Base-by-base conservation (phyloP, 768 basidiomycete species). In the Dacryopinax spathularia region DNA sequence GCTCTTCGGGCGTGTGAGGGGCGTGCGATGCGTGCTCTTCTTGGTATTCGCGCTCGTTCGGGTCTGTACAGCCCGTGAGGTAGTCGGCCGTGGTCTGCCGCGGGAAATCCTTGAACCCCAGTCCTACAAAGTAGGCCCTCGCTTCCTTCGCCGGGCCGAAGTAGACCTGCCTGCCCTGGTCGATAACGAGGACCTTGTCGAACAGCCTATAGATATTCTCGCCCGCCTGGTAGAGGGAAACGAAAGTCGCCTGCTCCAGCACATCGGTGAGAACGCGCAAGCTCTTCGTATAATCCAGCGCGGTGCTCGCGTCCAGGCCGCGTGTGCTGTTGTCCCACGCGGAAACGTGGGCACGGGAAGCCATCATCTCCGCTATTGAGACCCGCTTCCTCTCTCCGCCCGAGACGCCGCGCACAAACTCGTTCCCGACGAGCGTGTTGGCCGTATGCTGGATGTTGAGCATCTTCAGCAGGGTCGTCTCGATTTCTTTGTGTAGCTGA, bases 381-480 rank as follows among this genome's bases (percentile, higher is more conserved):
- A 70, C 71, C 16, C 69, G 66, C 44, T 72, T 73, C 64, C 72
- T 67, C 69, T 78, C 76, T 59, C 78, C 78, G 39, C 77, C 77
- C 20, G 76, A 77, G 0, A 78, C 76, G 67, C 77, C 78, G 62
- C 79, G 78, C 10, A 92, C 80, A 33, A 82, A 80, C 18, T 84
- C 87, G 75, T 92, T 82, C 5, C 92, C 92, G 48, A 94, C 79
- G 61, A 81, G 80, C 0, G 89, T 92, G 63, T 85, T 79, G 70
- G 80, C 79, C 1, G 81, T 84, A 69, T 89, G 88, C 2, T 77
- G 76, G 67, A 95, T 79, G 13, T 91, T 91, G 68, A 92, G 90
- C 33, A 89, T 79, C 0, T 84, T 83, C 70, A 79, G 76, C 22
- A 85, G 72, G 1, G 86, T 75, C 59, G 87, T 83, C 0, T 77